phyloP scores from a whole-genome alignment of 176 grass and related monocot species.

The Otatea glauca region DNA sequence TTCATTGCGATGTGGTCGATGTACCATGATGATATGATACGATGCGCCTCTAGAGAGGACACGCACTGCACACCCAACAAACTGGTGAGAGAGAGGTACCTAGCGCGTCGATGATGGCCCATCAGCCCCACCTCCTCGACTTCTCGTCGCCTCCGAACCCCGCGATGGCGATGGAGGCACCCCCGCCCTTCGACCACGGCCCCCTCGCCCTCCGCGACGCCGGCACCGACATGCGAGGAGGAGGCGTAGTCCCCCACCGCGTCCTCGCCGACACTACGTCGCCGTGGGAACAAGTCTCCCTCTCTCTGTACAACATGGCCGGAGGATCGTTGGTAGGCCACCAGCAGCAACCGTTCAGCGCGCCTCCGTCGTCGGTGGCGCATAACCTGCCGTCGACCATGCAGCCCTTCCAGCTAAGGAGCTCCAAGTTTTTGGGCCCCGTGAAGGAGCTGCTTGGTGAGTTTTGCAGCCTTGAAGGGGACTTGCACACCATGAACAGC shows the following conservation, averaged over 20 bases:
- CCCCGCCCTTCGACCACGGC: too few relatives aligned
- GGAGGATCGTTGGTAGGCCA: slow-evolving; percentile 9
- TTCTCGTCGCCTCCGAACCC: slow-evolving; percentile 35
- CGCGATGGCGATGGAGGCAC: neutral
- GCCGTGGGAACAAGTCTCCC: neutral
- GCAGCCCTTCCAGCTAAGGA: slow-evolving; percentile 51
- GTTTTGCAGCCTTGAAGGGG: slow-evolving; percentile 55
- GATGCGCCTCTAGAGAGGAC: neutral
- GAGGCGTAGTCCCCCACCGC: neutral
- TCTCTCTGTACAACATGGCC: neutral
- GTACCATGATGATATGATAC: neutral
- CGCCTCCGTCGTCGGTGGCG: neutral
- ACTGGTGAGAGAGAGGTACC: neutral
- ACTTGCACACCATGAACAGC: slow-evolving; percentile 27
- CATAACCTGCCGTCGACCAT: neutral
- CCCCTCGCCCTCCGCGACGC: neutral
- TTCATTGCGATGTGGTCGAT: neutral
- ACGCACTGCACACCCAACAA: neutral
- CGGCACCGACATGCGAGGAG: neutral
- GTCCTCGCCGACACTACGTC: neutral
- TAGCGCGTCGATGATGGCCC: slow-evolving; percentile 33
- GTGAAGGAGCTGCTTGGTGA: slow-evolving; percentile 55
- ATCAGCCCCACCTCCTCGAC: slow-evolving; percentile 44
- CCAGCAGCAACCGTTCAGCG: neutral
- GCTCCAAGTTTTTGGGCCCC: slow-evolving; percentile 52